Evolutionary conservation across 2,329 filamentous ascomycete species (phyloP), one percentile per base, ranked within the genome.

Genomic region (Xylariaceae sp.): DNA sequence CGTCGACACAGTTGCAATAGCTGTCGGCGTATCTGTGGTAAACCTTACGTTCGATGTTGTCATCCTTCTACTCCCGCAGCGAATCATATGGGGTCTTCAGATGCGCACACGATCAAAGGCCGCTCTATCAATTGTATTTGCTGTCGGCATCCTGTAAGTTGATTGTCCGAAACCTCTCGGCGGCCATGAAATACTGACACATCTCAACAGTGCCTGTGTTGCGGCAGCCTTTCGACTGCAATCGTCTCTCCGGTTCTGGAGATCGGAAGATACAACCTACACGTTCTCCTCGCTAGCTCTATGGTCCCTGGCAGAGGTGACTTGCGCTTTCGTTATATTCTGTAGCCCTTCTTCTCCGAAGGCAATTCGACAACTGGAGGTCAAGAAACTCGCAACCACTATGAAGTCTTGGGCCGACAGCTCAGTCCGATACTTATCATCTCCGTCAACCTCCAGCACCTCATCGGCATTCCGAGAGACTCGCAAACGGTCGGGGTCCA

Each of bases 271-370:
- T 23, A 31, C 22, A 14, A 27, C 21, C 3, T 36, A 36, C 29
- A 23, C 28, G 6, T 25, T 36, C 17, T 22, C 28, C 4, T 19
- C 12, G 12, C 9, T 36, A 18, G 28, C 33, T 5, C 22, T 36
- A 10, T 36, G 33, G 33, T 30, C 10, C 12, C 15, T 36, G 8
- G 28, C 33, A 11, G 33, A 36, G 23, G 19, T 36, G n/a, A 36
- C 33, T 14, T 31, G 33, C 23, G 33, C 21, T 5, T 21, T 36
- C 6, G 14, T 36, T 13, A 24, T 36, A 15, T 36, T 31, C 19
- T 36, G 33, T 24, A 19, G 24, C 22, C 33, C 33, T 8, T 36
- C 29, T 5, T 22, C 27, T 5, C 33, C 33, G 11, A 36, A 31
- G 22, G 17, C 8, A 29, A 10, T 7, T 10, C n/a, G 7, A 4